Conservation (phyloP, 352 stramenopile genomes). For the Pythium sukuiense region DNA sequence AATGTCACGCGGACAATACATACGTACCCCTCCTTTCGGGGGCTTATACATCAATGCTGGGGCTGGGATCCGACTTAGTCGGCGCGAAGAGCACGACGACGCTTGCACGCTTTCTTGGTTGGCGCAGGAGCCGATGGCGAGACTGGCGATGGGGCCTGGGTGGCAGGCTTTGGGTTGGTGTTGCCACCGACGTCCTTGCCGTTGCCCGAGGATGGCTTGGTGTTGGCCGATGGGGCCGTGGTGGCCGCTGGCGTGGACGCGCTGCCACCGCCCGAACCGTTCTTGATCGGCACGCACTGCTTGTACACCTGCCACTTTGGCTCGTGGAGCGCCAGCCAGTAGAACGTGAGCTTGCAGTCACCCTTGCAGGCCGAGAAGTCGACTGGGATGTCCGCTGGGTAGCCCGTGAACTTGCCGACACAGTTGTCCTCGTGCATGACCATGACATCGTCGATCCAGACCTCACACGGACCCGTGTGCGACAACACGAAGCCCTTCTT, state of each 20-base stretch:
- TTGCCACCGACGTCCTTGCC: not conserved
- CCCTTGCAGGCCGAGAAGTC: slow-evolving; percentile 32
- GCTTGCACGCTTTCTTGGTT: slow-evolving; percentile 6
- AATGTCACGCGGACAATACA: slow-evolving; percentile 10
- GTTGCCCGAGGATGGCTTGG: not conserved
- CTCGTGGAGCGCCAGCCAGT: slow-evolving; percentile 37
- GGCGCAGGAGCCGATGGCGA: not conserved
- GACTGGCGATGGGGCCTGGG: not conserved
- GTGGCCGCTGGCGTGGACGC: not conserved
- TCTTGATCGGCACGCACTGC: slow-evolving; percentile 31
- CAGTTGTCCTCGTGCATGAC: slow-evolving; percentile 54
- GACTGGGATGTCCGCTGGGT: slow-evolving; percentile 37
- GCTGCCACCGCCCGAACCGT: slow-evolving; percentile 10
- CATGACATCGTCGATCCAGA: slow-evolving; percentile 52
- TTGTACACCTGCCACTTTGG: slow-evolving; percentile 40
- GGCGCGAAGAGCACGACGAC: slow-evolving; percentile 1
- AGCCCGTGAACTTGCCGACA: slow-evolving; percentile 32
- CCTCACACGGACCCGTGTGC: slow-evolving; percentile 56
- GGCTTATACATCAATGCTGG: slow-evolving; percentile 5
- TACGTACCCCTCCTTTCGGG: not conserved
- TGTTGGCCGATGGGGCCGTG: not conserved
- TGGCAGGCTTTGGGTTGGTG: not conserved
- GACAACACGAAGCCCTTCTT: slow-evolving; percentile 49
- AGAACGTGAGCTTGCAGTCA: slow-evolving; percentile 33
- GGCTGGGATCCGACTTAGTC: not conserved